These are phyloP conservation scores for Ustilago loliicola DNA, from an alignment of 1,284 basidiomycete genomes.

Conservation along the genomic window DNA sequence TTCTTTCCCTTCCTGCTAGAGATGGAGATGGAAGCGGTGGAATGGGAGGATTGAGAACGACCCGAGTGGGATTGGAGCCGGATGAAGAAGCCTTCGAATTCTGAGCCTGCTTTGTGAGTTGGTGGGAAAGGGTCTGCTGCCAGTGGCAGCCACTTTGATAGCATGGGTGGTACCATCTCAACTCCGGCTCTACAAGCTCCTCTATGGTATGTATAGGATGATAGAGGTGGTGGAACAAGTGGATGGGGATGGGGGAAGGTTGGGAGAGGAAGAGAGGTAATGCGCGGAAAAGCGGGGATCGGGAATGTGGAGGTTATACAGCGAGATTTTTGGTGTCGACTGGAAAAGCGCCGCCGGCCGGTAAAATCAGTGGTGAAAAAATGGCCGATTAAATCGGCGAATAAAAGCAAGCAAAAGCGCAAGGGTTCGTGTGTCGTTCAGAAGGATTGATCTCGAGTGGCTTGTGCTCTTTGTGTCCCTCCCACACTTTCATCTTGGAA, in stretches of 20 bases:
- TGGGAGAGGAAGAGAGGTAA: neutral
- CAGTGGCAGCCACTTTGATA: slow-evolving; percentile 30
- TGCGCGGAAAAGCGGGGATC: slow-evolving; percentile 12
- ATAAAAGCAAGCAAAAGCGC: neutral
- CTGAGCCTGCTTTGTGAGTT: slow-evolving; percentile 44
- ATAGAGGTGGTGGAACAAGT: neutral
- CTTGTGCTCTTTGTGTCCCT: slow-evolving; percentile 9
- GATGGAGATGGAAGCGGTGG: neutral
- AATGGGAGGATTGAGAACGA: slow-evolving; percentile 8
- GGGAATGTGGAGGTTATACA: slow-evolving; percentile 31
- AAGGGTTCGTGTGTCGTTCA: neutral
- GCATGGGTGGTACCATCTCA: neutral
- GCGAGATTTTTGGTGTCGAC: neutral
- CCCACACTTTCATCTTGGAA: neutral
- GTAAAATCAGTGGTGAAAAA: neutral
- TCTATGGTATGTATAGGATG: neutral
- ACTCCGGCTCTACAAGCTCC: neutral
- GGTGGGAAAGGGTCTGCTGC: slow-evolving; percentile 45
- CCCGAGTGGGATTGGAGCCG: slow-evolving; percentile 43
- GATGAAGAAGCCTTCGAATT: slow-evolving; percentile 55
- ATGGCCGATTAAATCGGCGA: slow-evolving; percentile 13
- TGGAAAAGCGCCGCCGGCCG: neutral
- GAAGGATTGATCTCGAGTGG: slow-evolving; percentile 1
- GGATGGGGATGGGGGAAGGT: neutral
- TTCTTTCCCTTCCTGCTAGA: neutral